These are phyloP conservation scores for Alternaria brassicae DNA, from an alignment of 2,329 filamentous ascomycete genomes.

Conservation along the genomic window DNA sequence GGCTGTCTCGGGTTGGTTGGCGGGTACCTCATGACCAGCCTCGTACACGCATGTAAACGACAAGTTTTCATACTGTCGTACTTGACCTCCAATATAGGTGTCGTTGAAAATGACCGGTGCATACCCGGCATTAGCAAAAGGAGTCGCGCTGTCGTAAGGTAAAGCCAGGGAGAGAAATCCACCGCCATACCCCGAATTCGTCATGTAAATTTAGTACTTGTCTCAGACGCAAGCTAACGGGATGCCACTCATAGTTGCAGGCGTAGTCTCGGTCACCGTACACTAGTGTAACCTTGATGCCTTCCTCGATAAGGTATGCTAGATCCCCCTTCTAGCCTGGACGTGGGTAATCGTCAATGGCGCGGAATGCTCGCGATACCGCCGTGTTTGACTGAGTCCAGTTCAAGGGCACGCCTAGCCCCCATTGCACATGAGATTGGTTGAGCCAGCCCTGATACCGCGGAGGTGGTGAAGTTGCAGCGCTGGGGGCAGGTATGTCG, in stretches of 20 bases:
- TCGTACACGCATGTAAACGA: conserved; percentile 61
- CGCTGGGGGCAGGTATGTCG: conserved; percentile 61
- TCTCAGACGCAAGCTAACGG: neutral
- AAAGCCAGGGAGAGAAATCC: conserved; percentile 71
- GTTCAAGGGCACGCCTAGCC: conserved; percentile 66
- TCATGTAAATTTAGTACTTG: neutral
- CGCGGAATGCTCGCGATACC: conserved; percentile 57
- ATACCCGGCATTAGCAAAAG: conserved; percentile 74
- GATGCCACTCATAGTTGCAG: conserved; percentile 57
- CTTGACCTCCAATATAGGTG: conserved; percentile 72
- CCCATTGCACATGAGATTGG: conserved; percentile 61
- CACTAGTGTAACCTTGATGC: conserved; percentile 42
- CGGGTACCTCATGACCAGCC: conserved; percentile 61
- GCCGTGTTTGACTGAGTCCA: conserved; percentile 56
- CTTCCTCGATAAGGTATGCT: conserved; percentile 61
- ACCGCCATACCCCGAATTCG: conserved; percentile 66
- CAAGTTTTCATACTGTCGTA: conserved; percentile 76
- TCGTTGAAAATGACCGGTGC: conserved; percentile 73
- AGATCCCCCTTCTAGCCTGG: conserved; percentile 58
- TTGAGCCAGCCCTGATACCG: conserved; percentile 65
- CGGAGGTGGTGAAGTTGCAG: conserved; percentile 49
- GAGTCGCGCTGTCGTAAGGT: conserved; percentile 57
- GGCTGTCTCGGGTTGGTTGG: conserved; percentile 56
- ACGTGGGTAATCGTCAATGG: conserved; percentile 58
- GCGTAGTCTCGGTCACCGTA: conserved; percentile 52